Evolutionary conservation across 352 stramenopile genomes (phyloP), one percentile per base, ranked within the genome.

Genomic region (Phytophthora sojae): DNA sequence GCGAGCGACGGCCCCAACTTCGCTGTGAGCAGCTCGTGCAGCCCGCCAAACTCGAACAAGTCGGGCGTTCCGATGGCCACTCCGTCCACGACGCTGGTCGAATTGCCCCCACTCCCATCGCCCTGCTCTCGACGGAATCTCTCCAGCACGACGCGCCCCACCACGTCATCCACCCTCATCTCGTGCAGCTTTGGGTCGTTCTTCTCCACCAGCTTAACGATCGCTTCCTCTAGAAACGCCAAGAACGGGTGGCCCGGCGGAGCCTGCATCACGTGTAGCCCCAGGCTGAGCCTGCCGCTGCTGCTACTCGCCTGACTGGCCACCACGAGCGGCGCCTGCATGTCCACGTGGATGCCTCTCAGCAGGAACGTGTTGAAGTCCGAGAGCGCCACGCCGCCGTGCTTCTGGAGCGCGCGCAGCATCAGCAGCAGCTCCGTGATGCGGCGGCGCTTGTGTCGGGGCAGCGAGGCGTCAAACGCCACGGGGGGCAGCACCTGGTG

Each of bases 341-440:
- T 29, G 17, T 75, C 61, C 39, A 75, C 67, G 3, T 21, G 12
- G 3, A 52, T 59, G 7, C 54, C 19, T 25, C 75, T 67, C 44
- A 82, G n/a, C 9, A 82, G 15, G 39, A 83, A 67, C 52, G 73
- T 77, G 39, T 81, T 75, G 26, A 80, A 77, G 58, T 82, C 79
- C 5, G 72, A 59, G 29, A 76, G 82, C 39, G 61, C 76, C 45
- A 86, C 65, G 5, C 70, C 69, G 12, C 69, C 69, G 4, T 75
- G 56, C 37, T 71, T 77, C 45, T 70, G 71, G 11, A 86, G 53
- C 25, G 67, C 68, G 17, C 73, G 69, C 51, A 86, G 61, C 76
- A 86, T 73, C 9, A 86, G 44, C 47, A 86, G 29, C 11, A 80
- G 54, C 44, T 82, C 65, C 30, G 82, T 58, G 35, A 86, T 50